phyloP scores from a whole-genome alignment of 2,329 filamentous ascomycete species.

The Camillea tinctor region DNA sequence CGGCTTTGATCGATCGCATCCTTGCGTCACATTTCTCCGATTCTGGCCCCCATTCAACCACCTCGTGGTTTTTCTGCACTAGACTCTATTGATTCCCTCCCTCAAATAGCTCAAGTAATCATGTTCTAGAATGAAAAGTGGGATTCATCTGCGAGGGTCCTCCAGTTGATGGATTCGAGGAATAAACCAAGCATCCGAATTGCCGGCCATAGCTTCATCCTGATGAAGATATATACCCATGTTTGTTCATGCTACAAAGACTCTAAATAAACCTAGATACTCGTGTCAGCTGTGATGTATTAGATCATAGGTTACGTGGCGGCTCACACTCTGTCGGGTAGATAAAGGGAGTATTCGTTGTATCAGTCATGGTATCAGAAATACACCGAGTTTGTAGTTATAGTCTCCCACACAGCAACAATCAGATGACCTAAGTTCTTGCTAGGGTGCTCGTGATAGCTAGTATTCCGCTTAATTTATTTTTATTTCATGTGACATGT shows the following conservation, averaged over 20 bases:
- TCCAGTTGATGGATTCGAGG: not conserved
- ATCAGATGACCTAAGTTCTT: too few relatives aligned
- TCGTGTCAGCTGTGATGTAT: too few relatives aligned
- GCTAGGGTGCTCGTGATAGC: too few relatives aligned
- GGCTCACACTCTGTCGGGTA: not conserved
- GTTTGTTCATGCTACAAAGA: not conserved
- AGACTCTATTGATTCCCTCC: not conserved
- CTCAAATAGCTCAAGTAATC: not conserved
- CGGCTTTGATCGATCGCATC: not conserved
- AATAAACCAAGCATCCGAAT: not conserved
- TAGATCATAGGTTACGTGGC: too few relatives aligned
- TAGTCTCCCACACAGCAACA: too few relatives aligned
- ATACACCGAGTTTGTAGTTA: too few relatives aligned
- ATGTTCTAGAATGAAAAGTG: not conserved
- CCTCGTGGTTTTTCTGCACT: not conserved
- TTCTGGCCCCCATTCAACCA: not conserved
- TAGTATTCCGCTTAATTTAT: too few relatives aligned
- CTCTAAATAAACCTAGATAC: too few relatives aligned
- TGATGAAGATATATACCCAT: not conserved
- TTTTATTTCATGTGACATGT: too few relatives aligned
- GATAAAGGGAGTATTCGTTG: too few relatives aligned
- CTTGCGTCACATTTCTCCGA: not conserved
- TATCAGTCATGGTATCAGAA: too few relatives aligned
- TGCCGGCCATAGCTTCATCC: conserved; percentile 3
- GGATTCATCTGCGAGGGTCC: not conserved